Conservation (phyloP, 1,139 yeast genomes). For the Chernovozyma sophiae-reginae region DNA sequence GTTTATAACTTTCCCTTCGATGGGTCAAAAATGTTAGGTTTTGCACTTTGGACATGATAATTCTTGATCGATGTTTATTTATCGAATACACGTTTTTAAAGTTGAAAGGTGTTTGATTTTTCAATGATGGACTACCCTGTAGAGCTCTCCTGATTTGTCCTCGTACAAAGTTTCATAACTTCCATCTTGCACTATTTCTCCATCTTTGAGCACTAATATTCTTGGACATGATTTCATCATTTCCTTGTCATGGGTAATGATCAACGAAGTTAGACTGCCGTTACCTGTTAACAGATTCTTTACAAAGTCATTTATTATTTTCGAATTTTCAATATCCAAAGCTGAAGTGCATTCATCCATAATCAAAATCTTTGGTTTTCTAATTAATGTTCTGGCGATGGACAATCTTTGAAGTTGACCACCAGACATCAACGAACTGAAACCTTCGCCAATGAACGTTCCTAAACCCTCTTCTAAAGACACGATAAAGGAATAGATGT, state of each 20-base stretch:
- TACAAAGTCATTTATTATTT: slow-evolving; percentile 39
- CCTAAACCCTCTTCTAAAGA: slow-evolving; percentile 54
- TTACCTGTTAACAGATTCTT: slow-evolving; percentile 25
- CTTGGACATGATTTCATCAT: slow-evolving; percentile 50
- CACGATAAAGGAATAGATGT: slow-evolving; percentile 48
- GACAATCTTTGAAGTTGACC: slow-evolving; percentile 80
- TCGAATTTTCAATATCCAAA: slow-evolving; percentile 55
- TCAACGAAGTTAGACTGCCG: slow-evolving; percentile 34
- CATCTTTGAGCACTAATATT: slow-evolving; percentile 40
- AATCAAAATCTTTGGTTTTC: slow-evolving; percentile 59
- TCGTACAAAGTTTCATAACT: slow-evolving; percentile 11
- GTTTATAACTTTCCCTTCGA: too few species aligned
- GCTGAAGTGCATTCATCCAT: slow-evolving; percentile 83
- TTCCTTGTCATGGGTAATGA: slow-evolving; percentile 58
- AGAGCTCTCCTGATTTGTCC: slow-evolving; percentile 14
- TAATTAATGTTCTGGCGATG: slow-evolving; percentile 67
- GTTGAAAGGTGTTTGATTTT: background rate
- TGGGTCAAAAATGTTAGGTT: too few species aligned
- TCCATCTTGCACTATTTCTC: slow-evolving; percentile 36
- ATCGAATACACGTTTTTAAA: too few species aligned
- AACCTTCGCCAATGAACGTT: slow-evolving; percentile 51
- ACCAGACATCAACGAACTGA: slow-evolving; percentile 49
- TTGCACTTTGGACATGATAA: too few species aligned
- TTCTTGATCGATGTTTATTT: too few species aligned
- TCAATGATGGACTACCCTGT: slow-evolving; percentile 8